These are phyloP conservation scores for Microbotryomycetes sp. DNA, from an alignment of 1,284 basidiomycete species.

Conservation along the genomic window DNA sequence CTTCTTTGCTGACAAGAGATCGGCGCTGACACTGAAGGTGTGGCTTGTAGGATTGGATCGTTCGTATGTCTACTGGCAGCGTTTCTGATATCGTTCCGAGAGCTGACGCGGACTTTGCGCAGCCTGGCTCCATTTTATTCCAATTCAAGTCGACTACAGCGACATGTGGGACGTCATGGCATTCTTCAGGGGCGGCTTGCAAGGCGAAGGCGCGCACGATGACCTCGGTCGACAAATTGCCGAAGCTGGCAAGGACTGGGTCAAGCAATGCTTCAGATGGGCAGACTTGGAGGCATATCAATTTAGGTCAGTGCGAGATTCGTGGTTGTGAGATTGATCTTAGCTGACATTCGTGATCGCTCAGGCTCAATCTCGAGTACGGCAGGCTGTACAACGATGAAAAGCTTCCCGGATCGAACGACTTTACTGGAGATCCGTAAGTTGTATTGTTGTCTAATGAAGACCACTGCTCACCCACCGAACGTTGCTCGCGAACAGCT, in stretches of 20 bases:
- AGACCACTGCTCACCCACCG: background rate
- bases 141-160: slow-evolving; percentile 44
- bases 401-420: slow-evolving; percentile 29
- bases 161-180: slow-evolving; percentile 50
- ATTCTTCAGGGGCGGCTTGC: slow-evolving; percentile 51
- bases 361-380: slow-evolving; percentile 32
- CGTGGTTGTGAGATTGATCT: background rate
- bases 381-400: slow-evolving; percentile 33
- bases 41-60: slow-evolving; percentile 28
- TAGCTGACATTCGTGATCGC: background rate
- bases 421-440: slow-evolving; percentile 28
- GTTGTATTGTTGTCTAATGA: background rate
- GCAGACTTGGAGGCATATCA: slow-evolving; percentile 31
- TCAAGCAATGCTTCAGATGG: slow-evolving; percentile 27
- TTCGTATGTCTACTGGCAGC: slow-evolving; percentile 5
- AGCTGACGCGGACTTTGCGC: background rate
- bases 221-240: slow-evolving; percentile 35
- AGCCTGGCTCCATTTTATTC: slow-evolving; percentile 38
- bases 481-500: background rate
- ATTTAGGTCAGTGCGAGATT: slow-evolving; percentile 14
- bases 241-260: slow-evolving; percentile 34
- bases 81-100: background rate
- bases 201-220: slow-evolving; percentile 32
- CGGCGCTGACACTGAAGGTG: too few species aligned
- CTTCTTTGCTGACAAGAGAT: too few species aligned